These are phyloP conservation scores for Euphorbia pulcherrima DNA, from an alignment of 345 rosid species.

Conservation along the genomic window DNA sequence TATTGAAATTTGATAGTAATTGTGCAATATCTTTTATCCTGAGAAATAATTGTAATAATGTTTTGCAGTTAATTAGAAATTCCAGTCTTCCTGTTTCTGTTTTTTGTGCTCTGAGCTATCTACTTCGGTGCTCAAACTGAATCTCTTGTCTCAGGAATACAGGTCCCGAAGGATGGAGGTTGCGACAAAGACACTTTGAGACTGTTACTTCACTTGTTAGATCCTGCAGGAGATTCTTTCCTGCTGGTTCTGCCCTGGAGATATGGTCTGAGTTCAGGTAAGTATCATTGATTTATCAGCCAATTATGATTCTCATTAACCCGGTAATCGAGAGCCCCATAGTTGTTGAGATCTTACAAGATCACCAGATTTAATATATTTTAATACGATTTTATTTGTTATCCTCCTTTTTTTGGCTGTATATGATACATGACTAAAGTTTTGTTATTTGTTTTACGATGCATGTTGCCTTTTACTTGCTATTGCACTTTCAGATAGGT, in stretches of 20 bases:
- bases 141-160: slow-evolving; percentile 53
- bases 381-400: background rate
- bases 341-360: background rate
- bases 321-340: background rate
- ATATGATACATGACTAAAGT: background rate
- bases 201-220: slow-evolving; percentile 80
- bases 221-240: slow-evolving; percentile 82
- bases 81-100: background rate
- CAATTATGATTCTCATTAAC: background rate
- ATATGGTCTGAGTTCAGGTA: slow-evolving; percentile 95
- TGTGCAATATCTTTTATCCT: background rate
- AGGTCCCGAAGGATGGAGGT: slow-evolving; percentile 97
- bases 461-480: background rate
- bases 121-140: background rate
- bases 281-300: slow-evolving; percentile 22
- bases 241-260: slow-evolving; percentile 78
- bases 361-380: background rate
- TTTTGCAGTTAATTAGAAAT: background rate
- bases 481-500: background rate
- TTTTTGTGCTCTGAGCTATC: background rate
- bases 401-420: background rate
- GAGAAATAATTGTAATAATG: background rate
- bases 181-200: slow-evolving; percentile 90
- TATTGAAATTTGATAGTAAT: slow-evolving; percentile 3
- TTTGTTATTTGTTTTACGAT: background rate